Evolutionary conservation across 345 rosid genomes (phyloP).

Genomic region (Populus pruinosa): DNA sequence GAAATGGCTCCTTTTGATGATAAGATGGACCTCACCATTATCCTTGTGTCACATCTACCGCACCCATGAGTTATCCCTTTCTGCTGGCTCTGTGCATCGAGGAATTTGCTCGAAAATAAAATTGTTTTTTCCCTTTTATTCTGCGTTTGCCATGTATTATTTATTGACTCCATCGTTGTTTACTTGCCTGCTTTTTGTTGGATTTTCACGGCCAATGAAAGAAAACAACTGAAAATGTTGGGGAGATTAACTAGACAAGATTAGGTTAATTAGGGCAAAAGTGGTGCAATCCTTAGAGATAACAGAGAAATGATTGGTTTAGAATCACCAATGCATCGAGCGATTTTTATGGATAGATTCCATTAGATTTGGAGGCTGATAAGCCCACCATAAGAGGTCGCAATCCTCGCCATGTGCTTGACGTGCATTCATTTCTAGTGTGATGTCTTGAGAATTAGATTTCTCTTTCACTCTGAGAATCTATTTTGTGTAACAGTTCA

Average conservation of each 20-base stretch:
- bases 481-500: neutral
- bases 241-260: no score
- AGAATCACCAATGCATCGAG: neutral
- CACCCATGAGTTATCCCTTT: constrained; percentile 11
- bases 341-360: constrained; percentile 11
- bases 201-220: neutral
- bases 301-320: neutral
- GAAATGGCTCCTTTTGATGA: constrained; percentile 32
- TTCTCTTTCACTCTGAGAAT: constrained; percentile 11
- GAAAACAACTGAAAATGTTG: neutral
- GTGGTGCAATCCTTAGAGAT: neutral
- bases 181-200: no score
- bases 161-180: neutral
- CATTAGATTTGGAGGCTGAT: neutral
- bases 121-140: neutral
- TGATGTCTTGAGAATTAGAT: neutral
- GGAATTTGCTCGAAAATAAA: no score
- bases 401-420: constrained; percentile 14
- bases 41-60: constrained; percentile 24
- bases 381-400: constrained; percentile 3
- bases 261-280: neutral
- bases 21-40: constrained; percentile 39
- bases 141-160: neutral
- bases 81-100: neutral
- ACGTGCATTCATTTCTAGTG: neutral